These are phyloP conservation scores for Globisporangium paroecandrum DNA, from an alignment of 352 stramenopile species.

Conservation along the genomic window DNA sequence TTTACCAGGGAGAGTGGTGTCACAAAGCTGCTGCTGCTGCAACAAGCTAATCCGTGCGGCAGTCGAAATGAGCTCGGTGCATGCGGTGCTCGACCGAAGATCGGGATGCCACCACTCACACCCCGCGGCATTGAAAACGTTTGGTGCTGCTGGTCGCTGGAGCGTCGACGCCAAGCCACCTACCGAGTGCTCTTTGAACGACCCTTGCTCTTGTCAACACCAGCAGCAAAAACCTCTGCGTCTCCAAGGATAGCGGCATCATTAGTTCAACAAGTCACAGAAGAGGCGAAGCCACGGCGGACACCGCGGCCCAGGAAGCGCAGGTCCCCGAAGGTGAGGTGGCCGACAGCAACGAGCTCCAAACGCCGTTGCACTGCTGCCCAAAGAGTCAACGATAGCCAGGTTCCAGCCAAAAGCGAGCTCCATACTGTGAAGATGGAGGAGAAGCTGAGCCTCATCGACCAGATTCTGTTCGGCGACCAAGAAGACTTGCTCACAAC, in stretches of 20 bases:
- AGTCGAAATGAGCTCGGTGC: not conserved
- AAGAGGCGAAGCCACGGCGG: not conserved
- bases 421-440: constrained; percentile 1
- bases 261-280: not conserved
- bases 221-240: not conserved
- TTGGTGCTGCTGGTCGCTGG: constrained; percentile 21
- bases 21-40: not conserved
- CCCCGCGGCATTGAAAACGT: constrained; percentile 1
- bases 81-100: not conserved
- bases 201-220: constrained; percentile 22
- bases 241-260: too few species aligned
- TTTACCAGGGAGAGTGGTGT: not conserved
- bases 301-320: not conserved
- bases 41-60: too few species aligned
- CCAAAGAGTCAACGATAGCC: not conserved
- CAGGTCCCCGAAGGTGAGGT: not conserved
- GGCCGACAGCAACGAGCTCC: not conserved
- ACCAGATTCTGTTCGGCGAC: constrained; percentile 5
- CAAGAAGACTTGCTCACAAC: not conserved
- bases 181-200: constrained; percentile 47
- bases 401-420: not conserved
- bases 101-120: not conserved
- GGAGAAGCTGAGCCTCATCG: constrained; percentile 3
- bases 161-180: constrained; percentile 34
- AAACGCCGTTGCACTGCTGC: not conserved